Evolutionary conservation across 2,329 filamentous ascomycete genomes (phyloP).

Genomic region (Triangularia verruculosa): DNA sequence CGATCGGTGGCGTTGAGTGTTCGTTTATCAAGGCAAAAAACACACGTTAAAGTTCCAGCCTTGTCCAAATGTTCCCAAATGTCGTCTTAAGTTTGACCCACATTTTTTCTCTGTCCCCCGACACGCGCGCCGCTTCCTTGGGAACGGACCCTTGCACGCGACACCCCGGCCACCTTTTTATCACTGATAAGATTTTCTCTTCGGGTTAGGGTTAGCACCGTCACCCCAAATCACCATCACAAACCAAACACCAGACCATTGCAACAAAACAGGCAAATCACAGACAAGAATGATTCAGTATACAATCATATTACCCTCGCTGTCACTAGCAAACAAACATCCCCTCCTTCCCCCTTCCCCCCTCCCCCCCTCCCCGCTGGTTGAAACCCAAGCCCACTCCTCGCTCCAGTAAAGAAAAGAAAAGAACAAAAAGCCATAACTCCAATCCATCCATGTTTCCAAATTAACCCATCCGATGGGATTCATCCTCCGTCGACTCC

Average conservation of each 20-base stretch:
- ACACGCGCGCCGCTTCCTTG: neutral
- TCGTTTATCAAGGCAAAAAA: neutral
- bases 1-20: neutral
- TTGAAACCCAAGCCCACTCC: neutral
- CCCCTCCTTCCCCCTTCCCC: neutral
- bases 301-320: no score
- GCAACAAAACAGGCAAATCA: no score
- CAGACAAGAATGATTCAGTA: neutral
- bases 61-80: neutral
- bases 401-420: no score
- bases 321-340: neutral
- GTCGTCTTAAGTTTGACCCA: neutral
- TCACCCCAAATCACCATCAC: no score
- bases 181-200: neutral
- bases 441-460: neutral
- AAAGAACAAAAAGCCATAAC: neutral
- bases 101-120: neutral
- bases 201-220: no score
- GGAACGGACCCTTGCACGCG: no score
- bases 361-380: neutral
- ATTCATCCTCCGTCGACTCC: conserved; percentile 51
- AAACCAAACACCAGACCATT: no score
- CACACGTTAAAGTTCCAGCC: neutral
- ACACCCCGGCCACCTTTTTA: neutral
- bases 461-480: neutral